Base-by-base conservation (phyloP, 768 basidiomycete genomes). In the Boletus tylopilopsis region DNA sequence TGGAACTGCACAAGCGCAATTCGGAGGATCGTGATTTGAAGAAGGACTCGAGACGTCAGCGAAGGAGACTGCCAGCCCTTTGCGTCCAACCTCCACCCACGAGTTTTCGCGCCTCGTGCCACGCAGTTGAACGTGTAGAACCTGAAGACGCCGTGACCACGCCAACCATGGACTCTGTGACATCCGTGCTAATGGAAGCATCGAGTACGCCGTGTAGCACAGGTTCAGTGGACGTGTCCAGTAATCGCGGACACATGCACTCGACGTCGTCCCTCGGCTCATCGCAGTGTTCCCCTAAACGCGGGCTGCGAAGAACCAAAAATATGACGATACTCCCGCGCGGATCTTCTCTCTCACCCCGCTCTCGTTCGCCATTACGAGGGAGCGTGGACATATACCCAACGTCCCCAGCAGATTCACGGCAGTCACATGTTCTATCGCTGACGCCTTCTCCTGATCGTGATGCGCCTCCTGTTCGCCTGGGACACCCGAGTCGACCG, bases 401-500 rank as follows among this genome's bases (percentile, higher is more conserved):
- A 42, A 41, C 51, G 16, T 63, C 56, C 15, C 22, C 58, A 19
- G 32, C 40, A 18, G 65, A 66, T 35, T 33, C 39, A 30, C 56
- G 59, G 41, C 58, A 37, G 32, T 63, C 67, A 37, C 57, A 47
- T 7, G 45, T 47, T 3, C 34, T 45, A 1, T 68, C 66, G 24
- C 35, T 54, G 32, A 48, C 58, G 36, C 40, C 66, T 42, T 58
- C 58, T 43, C 50, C 39, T 42, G 61, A 60, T 32, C 58, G 50
- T 7, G 59, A 60, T 37, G 22, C 46, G 19, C 58, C 68, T 35
- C 55, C 49, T 29, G 64, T 68, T 42, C 76, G 73, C 8, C 64
- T 81, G 24, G 79, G 79, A 2, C 77, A 77, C 53, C 78, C 79
- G 11, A 73, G 64, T 44, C 69, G 80, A 18, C 80, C 79, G 12